Conservation (phyloP, 179 eudicot genomes). For the Heliamphora pulchella region DNA sequence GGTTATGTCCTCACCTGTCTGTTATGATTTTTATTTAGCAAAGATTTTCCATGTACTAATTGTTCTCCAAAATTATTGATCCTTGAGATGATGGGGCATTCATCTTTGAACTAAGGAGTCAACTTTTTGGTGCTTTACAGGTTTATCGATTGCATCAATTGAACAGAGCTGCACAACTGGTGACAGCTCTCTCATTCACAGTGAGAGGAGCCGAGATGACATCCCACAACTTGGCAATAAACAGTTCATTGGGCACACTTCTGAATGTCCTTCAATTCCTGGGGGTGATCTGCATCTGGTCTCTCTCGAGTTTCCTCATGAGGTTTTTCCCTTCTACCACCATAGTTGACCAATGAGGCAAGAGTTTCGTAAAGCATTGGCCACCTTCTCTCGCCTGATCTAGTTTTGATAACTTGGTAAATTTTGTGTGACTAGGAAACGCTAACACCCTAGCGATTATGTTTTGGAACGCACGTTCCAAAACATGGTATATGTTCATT, state of each 20-base stretch:
- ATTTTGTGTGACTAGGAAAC: not conserved
- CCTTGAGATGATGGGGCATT: not conserved
- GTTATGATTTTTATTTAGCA: not conserved
- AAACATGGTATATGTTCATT: no score
- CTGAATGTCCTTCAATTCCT: conserved; percentile 80
- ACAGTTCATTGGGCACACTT: conserved; percentile 68
- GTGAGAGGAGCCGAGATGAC: conserved; percentile 94
- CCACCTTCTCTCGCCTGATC: not conserved
- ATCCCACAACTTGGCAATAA: conserved; percentile 80
- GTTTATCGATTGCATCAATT: conserved; percentile 90
- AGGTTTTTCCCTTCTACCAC: conserved; percentile 54
- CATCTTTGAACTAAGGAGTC: not conserved
- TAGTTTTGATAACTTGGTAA: not conserved
- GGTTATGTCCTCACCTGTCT: not conserved
- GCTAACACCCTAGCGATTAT: no score
- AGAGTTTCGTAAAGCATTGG: not conserved
- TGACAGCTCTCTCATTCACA: conserved; percentile 89
- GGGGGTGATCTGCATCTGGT: conserved; percentile 87
- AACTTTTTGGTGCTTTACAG: conserved; percentile 25
- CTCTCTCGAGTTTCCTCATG: conserved; percentile 86
- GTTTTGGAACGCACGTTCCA: no score
- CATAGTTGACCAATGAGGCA: conserved; percentile 24
- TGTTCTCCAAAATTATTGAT: not conserved
- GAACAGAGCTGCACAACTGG: conserved; percentile 95
- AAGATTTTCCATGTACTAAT: not conserved